Evolutionary conservation across 768 basidiomycete genomes (phyloP), one percentile per base, ranked within the genome.

Genomic region (Rubroboletus pulcherrimus): DNA sequence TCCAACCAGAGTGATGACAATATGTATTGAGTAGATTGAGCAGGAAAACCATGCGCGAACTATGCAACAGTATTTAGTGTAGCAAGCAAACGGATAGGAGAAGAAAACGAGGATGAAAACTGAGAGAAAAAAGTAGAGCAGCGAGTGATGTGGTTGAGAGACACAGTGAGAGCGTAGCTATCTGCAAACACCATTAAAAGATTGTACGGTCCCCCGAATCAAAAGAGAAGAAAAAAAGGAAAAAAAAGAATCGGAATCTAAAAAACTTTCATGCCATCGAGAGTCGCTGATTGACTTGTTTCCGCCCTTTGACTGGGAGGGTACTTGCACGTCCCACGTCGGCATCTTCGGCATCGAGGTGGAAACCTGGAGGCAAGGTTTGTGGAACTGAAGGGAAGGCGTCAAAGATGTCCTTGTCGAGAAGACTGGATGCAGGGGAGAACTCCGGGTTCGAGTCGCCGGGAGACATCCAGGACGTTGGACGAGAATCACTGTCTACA

Each of bases 341-440:
- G 11, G 45, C 37, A 41, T 54, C 51, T 8, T 60, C 61, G 15
- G 46, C 53, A 19, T 63, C 66, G 2, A 61, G 50, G 26, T 54
- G 54, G 40, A 55, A 66, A 31, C 67, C 70, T 33, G 72, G 63
- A 2, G 81, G 79, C 6, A 76, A 68, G 17, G 74, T 75, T 45
- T 78, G 74, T 2, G 88, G 87, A 6, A 89, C 87, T 34, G 80
- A 80, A 24, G 89, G 89, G 70, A 90, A 89, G 7, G 85, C 80
- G 55, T 89, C 87, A 59, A 85, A 87, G 24, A 87, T 70, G 11
- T 80, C 80, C 57, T 75, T 73, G 63, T 86, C 84, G 41, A 89
- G 79, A 26, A 63, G 33, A 60, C 71, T 71, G 2, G 69, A 59
- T 0, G 62, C 44, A 15, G 69, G 48, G 72, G 82, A 57, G 75